Evolutionary conservation across 805 yeast species (phyloP).

Genomic region (Candida multigemmis): DNA sequence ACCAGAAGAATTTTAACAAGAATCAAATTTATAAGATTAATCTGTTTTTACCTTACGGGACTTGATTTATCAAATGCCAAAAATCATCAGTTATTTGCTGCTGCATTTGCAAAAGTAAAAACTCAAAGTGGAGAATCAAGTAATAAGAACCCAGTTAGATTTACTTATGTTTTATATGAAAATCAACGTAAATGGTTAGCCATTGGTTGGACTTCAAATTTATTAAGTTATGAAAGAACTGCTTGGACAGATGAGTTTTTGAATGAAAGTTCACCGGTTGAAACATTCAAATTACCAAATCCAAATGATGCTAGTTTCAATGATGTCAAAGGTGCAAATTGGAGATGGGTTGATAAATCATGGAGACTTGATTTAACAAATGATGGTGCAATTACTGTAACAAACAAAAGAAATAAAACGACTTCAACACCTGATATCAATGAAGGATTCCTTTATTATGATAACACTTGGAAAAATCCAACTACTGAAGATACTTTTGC

Average conservation of each 20-base stretch:
- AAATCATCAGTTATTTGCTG: slow-evolving; percentile 41
- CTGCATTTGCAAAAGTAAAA: slow-evolving; percentile 47
- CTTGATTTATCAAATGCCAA: slow-evolving; percentile 53
- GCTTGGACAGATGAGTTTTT: slow-evolving; percentile 97
- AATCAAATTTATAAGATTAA: slow-evolving; percentile 56
- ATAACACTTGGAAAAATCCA: slow-evolving; percentile 92
- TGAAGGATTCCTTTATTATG: slow-evolving; percentile 84
- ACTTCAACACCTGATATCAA: slow-evolving; percentile 66
- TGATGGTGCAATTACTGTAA: slow-evolving; percentile 73
- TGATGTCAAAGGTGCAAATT: slow-evolving; percentile 57
- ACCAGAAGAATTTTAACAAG: slow-evolving; percentile 83
- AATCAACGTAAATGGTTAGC: slow-evolving; percentile 97
- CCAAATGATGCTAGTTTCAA: slow-evolving; percentile 31
- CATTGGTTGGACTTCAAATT: slow-evolving; percentile 93
- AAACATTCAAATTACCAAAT: slow-evolving; percentile 72
- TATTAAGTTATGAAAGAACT: slow-evolving; percentile 85
- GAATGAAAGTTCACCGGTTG: slow-evolving; percentile 75
- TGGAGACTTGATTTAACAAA: slow-evolving; percentile 89
- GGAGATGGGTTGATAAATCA: slow-evolving; percentile 93
- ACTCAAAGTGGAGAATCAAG: slow-evolving; percentile 17
- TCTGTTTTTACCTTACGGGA: slow-evolving; percentile 81
- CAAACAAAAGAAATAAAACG: slow-evolving; percentile 46
- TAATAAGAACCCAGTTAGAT: slow-evolving; percentile 48
- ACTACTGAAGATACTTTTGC: slow-evolving; percentile 80
- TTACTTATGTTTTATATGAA: slow-evolving; percentile 87